Conservation (phyloP, 495 filamentous ascomycete species). For the Talaromyces trachyspermus region DNA sequence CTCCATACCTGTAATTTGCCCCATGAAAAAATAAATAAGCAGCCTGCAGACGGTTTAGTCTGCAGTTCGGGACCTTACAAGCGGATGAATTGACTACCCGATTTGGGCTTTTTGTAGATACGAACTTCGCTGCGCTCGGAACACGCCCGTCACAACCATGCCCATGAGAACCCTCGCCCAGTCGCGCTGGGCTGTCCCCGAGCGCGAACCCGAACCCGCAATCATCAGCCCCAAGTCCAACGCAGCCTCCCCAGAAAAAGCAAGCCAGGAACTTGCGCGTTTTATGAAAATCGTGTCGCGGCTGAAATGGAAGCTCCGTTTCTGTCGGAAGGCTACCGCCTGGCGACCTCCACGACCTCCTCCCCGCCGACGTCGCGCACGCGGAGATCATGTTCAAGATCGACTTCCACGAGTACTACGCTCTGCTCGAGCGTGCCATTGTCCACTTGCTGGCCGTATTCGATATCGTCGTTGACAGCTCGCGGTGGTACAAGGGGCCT, state of each 20-base stretch:
- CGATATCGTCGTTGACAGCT: conserved; percentile 35
- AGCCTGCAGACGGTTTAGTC: too few relatives aligned
- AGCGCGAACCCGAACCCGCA: too few relatives aligned
- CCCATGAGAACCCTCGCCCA: conserved; percentile 1
- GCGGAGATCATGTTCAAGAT: conserved; percentile 61
- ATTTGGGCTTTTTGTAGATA: too few relatives aligned
- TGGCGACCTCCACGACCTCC: conserved; percentile 27
- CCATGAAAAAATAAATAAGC: too few relatives aligned
- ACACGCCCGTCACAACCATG: neutral
- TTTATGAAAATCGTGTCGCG: conserved; percentile 50
- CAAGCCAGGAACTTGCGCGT: conserved; percentile 42
- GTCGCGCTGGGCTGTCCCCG: conserved; percentile 5
- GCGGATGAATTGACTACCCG: too few relatives aligned
- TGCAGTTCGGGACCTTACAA: too few relatives aligned
- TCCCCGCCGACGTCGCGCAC: conserved; percentile 21
- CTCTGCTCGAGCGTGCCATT: conserved; percentile 55
- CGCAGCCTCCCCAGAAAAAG: too few relatives aligned
- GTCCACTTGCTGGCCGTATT: conserved; percentile 54
- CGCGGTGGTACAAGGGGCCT: conserved; percentile 4
- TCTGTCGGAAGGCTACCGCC: conserved; percentile 44
- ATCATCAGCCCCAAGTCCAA: too few relatives aligned
- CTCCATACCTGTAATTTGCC: too few relatives aligned
- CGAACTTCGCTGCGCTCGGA: too few relatives aligned
- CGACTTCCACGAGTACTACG: conserved; percentile 66
- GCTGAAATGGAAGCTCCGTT: conserved; percentile 54